Conservation (phyloP, 352 stramenopile genomes). For the Pythium rishiriense region DNA sequence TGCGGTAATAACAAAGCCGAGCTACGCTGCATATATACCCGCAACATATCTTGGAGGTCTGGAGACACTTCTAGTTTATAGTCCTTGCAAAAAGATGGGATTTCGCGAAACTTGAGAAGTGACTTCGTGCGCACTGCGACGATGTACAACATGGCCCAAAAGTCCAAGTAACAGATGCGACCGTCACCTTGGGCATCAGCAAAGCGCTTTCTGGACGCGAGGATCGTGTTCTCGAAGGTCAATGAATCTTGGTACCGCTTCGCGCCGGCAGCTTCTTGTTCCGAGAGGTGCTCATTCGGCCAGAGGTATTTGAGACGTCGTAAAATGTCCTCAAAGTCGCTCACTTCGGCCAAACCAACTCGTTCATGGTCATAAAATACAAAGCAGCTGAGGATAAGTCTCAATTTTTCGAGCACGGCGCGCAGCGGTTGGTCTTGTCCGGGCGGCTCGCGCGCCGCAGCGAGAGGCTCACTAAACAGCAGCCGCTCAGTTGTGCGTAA, state of each 20-base stretch:
- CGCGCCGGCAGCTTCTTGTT: conserved; percentile 32
- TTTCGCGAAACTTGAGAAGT: conserved; percentile 65
- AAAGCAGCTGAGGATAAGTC: conserved; percentile 68
- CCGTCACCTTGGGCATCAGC: conserved; percentile 56
- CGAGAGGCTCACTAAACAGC: conserved; percentile 45
- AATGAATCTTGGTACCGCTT: conserved; percentile 35
- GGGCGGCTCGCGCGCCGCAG: neutral
- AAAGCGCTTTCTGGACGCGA: conserved; percentile 49
- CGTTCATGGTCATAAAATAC: conserved; percentile 74
- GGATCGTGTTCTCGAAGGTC: conserved; percentile 56
- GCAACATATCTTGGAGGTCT: conserved; percentile 44
- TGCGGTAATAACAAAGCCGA: conserved; percentile 56
- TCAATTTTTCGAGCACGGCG: conserved; percentile 47
- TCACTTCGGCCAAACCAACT: conserved; percentile 40
- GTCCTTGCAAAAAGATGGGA: conserved; percentile 69
- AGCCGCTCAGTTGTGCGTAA: conserved; percentile 52
- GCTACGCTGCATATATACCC: conserved; percentile 61
- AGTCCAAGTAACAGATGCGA: conserved; percentile 76
- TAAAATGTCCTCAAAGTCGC: conserved; percentile 58
- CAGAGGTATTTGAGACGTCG: conserved; percentile 65
- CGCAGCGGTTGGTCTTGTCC: conserved; percentile 4
- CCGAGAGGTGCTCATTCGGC: conserved; percentile 45
- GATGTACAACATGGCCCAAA: conserved; percentile 85
- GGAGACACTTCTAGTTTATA: conserved; percentile 76
- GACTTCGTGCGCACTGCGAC: conserved; percentile 51